Conservation (phyloP, 768 basidiomycete genomes). For the Tricholoma matsutake region DNA sequence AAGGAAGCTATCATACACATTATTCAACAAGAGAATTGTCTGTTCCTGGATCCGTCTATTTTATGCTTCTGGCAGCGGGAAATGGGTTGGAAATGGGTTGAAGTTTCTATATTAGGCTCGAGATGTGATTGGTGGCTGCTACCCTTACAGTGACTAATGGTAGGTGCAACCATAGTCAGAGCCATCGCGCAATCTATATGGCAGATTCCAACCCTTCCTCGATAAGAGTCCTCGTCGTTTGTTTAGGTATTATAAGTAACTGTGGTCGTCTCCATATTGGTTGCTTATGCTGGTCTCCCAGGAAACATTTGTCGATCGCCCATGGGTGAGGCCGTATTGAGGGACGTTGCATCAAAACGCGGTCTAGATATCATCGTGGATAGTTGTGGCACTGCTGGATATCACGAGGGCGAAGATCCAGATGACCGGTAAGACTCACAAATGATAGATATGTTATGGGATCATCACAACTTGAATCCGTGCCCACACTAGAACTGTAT, state of each 20-base stretch:
- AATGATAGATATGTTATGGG: background rate
- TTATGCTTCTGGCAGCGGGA: too few relatives aligned
- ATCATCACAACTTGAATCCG: background rate
- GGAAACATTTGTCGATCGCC: constrained; percentile 90
- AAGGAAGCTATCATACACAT: too few relatives aligned
- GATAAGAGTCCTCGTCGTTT: constrained; percentile 69
- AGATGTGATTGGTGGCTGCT: too few relatives aligned
- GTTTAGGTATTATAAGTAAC: constrained; percentile 41
- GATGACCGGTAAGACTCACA: constrained; percentile 60
- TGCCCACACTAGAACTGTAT: constrained; percentile 44
- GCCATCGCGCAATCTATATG: too few relatives aligned
- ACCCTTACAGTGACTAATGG: too few relatives aligned
- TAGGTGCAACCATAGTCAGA: too few relatives aligned
- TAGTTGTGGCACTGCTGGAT: constrained; percentile 82
- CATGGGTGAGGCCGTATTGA: constrained; percentile 88
- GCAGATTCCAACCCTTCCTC: constrained; percentile 15
- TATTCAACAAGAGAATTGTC: too few relatives aligned
- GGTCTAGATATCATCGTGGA: constrained; percentile 70
- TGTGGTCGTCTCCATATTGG: background rate
- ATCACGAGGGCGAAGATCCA: constrained; percentile 81
- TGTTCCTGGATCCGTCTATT: too few relatives aligned
- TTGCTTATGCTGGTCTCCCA: constrained; percentile 9
- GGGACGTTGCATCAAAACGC: constrained; percentile 61
- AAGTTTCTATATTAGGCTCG: too few relatives aligned
- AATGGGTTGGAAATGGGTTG: too few relatives aligned